phyloP scores from a whole-genome alignment of 2,329 filamentous ascomycete species.

The Arthrobotrys iridis region DNA sequence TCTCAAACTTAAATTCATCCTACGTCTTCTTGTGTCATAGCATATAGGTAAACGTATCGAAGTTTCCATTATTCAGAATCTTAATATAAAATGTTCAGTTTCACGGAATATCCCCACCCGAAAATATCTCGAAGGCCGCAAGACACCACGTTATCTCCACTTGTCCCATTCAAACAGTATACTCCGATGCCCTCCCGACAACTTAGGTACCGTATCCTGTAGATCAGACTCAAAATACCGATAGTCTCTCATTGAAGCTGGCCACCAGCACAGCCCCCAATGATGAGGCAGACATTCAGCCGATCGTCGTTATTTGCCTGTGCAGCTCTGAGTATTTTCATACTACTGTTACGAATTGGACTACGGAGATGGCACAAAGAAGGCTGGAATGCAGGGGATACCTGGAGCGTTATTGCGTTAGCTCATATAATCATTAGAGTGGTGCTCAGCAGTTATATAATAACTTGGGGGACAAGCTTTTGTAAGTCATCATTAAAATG shows the following conservation, averaged over 20 bases:
- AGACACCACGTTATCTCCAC: slow-evolving; percentile 37
- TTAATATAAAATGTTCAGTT: too few relatives aligned
- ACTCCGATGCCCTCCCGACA: neutral
- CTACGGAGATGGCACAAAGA: slow-evolving; percentile 38
- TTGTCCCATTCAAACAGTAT: neutral
- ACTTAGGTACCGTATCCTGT: neutral
- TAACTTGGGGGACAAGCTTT: slow-evolving; percentile 23
- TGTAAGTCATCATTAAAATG: slow-evolving; percentile 27
- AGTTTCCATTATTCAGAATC: too few relatives aligned
- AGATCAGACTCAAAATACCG: too few relatives aligned
- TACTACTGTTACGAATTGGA: neutral
- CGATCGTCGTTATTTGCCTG: slow-evolving; percentile 26
- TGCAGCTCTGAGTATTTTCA: slow-evolving; percentile 4
- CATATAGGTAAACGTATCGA: too few relatives aligned
- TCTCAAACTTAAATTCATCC: too few relatives aligned
- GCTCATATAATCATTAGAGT: slow-evolving; percentile 11
- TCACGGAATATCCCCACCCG: neutral
- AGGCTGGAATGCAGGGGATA: slow-evolving; percentile 44
- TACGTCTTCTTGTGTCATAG: too few relatives aligned
- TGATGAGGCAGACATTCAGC: slow-evolving; percentile 11
- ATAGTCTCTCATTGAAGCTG: too few relatives aligned
- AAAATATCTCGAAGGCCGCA: slow-evolving; percentile 19
- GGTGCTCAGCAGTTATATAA: slow-evolving; percentile 11
- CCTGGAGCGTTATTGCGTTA: slow-evolving; percentile 24
- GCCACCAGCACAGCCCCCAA: neutral